These are phyloP conservation scores for Tricholoma sp. DNA, from an alignment of 768 basidiomycete genomes.

Conservation along the genomic window DNA sequence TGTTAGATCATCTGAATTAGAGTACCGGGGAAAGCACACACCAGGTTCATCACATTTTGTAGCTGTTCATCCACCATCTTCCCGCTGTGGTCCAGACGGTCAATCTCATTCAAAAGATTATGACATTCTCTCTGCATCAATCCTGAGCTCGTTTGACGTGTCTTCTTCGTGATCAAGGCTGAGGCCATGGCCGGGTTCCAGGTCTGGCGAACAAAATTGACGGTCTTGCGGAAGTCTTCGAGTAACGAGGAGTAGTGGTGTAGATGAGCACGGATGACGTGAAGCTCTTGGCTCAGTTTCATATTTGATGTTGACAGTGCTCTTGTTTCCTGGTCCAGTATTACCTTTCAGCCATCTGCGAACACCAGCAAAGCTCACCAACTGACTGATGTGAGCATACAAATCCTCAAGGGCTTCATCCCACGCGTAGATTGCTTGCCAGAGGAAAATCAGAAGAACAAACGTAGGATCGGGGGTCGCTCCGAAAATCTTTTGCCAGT, in stretches of 20 bases:
- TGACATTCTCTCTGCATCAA: constrained; percentile 44
- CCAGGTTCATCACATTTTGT: constrained; percentile 49
- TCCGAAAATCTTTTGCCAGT: constrained; percentile 22
- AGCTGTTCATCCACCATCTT: constrained; percentile 43
- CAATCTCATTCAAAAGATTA: constrained; percentile 45
- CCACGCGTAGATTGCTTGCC: constrained; percentile 24
- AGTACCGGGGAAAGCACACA: constrained; percentile 15
- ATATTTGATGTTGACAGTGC: constrained; percentile 36
- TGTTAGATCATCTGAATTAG: not conserved
- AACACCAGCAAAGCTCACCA: constrained; percentile 9
- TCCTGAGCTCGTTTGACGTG: constrained; percentile 21
- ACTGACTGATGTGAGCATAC: constrained; percentile 19
- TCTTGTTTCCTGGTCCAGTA: constrained; percentile 35
- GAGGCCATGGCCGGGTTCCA: constrained; percentile 47
- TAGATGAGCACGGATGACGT: constrained; percentile 48
- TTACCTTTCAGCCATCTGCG: not conserved
- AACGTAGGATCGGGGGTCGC: constrained; percentile 19
- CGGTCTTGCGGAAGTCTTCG: constrained; percentile 41
- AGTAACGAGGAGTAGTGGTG: constrained; percentile 45
- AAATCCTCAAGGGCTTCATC: constrained; percentile 21
- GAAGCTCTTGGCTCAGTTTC: constrained; percentile 42
- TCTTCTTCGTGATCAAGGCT: constrained; percentile 20
- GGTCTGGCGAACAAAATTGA: constrained; percentile 38
- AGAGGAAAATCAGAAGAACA: constrained; percentile 19
- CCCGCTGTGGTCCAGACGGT: constrained; percentile 35